phyloP scores from a whole-genome alignment of 1,284 basidiomycete species.

The Naganishia sp. region DNA sequence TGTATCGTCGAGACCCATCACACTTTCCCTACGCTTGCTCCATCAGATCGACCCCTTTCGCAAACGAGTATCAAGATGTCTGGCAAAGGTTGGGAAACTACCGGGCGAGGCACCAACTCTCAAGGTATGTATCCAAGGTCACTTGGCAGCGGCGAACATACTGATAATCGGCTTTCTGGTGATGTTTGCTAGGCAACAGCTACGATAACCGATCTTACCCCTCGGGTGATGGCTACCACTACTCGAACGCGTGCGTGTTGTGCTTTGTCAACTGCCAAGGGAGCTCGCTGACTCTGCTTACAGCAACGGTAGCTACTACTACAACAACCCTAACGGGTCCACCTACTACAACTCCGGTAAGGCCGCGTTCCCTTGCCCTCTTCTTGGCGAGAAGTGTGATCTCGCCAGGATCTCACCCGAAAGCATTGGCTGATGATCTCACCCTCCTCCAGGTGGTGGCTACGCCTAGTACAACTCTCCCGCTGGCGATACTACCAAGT shows the following conservation, averaged over 20 bases:
- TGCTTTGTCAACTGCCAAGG: background rate
- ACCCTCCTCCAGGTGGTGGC: slow-evolving; percentile 54
- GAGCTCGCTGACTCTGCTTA: background rate
- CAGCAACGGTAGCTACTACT: slow-evolving; percentile 62
- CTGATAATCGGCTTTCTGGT: background rate
- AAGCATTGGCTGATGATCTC: background rate
- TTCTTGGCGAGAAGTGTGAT: too few relatives aligned
- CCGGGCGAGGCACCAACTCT: slow-evolving; percentile 15
- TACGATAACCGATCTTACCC: slow-evolving; percentile 25
- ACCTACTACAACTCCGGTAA: slow-evolving; percentile 60
- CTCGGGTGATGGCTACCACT: slow-evolving; percentile 29
- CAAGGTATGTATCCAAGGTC: slow-evolving; percentile 1
- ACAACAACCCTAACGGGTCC: slow-evolving; percentile 63
- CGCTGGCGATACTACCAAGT: slow-evolving; percentile 51
- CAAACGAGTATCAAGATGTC: slow-evolving; percentile 8
- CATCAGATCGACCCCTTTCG: too few relatives aligned
- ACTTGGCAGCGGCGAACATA: background rate
- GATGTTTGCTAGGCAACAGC: slow-evolving; percentile 8
- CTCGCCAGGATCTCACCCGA: too few relatives aligned
- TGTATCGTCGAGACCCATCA: too few relatives aligned
- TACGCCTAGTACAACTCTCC: slow-evolving; percentile 61
- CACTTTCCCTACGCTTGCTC: too few relatives aligned
- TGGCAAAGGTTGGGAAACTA: slow-evolving; percentile 28
- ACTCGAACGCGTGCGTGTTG: slow-evolving; percentile 21
- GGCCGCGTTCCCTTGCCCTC: background rate